Percentiles rank a stretch among this genome's conserved stretches.
These are phyloP conservation scores for Sutorius australiensis DNA, from an alignment of 768 basidiomycete species.

Conservation along the genomic window DNA sequence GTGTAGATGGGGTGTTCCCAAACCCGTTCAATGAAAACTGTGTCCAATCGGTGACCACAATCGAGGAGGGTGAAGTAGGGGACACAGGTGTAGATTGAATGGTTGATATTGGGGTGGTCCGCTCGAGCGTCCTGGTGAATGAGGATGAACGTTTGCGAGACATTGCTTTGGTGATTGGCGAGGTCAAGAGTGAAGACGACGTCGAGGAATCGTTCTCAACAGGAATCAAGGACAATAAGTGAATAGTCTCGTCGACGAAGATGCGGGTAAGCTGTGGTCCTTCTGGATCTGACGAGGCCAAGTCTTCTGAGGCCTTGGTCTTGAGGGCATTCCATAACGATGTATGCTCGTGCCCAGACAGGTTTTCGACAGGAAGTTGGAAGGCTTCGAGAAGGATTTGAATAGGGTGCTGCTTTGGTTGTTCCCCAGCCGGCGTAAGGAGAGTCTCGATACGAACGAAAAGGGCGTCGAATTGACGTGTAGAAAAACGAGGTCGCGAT, in stretches of 20 bases:
- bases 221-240: constrained; percentile 48
- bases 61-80: constrained; percentile 29
- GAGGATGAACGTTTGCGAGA: constrained; percentile 33
- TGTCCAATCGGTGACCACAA: constrained; percentile 51
- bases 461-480: constrained; percentile 58
- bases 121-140: constrained; percentile 28
- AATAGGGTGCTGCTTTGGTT: constrained; percentile 50
- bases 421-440: constrained; percentile 32
- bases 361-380: constrained; percentile 34
- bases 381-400: constrained; percentile 63
- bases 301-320: constrained; percentile 35
- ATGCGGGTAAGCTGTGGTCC: constrained; percentile 46
- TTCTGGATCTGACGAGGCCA: constrained; percentile 21
- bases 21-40: constrained; percentile 69
- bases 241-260: constrained; percentile 68
- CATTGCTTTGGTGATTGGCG: constrained; percentile 35
- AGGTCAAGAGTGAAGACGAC: constrained; percentile 24
- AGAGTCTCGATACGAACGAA: constrained; percentile 64
- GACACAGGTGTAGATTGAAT: constrained; percentile 22
- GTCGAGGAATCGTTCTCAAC: constrained; percentile 34
- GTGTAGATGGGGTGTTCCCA: constrained; percentile 34
- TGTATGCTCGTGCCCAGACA: constrained; percentile 34
- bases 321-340: constrained; percentile 57
- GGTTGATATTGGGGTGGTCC: constrained; percentile 1
- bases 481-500: constrained; percentile 65